Base-by-base conservation (phyloP, 768 basidiomycete genomes). In the Boletus subcaerulescens region DNA sequence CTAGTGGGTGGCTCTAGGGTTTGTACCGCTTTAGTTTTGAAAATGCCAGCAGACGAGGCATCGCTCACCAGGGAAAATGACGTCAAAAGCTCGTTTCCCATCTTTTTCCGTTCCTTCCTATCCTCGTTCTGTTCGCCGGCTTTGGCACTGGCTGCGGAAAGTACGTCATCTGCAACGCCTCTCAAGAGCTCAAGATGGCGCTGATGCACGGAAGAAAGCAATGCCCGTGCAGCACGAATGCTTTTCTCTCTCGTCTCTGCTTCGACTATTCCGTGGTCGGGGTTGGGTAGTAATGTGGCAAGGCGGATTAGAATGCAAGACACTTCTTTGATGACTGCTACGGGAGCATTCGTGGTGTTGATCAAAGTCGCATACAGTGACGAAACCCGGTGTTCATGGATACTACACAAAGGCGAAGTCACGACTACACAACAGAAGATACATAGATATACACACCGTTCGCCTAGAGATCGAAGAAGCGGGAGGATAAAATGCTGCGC, bases 171-270 rank as follows among this genome's bases (percentile, higher is more conserved):
- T 8, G 78, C 75, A 11, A 67, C 70, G 5, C 69, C 64, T 31
- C 76, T 75, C 45, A 91, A 73, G 3, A 80, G 58, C 0, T 71
- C 62, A 0, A 85, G 80, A 61, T 89, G 76, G 18, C 87, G 82
- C 60, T 91, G 91, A 49, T 87, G 80, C 12, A 92, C 67, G 24
- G 74, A 72, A 10, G 78, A 75, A 36, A 93, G 74, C 0, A 90
- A 63, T 12, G 67, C 60, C 4, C 71, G 67, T 29, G 65, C 67
- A 11, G 38, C 56, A 13, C 50, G 47, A 38, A 41, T 24, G 0
- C 17, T 53, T 18, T 62, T 39, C 10, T 57, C 59, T 42, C 44
- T 56, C 12, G 13, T 52, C 29, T 51, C 59, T 9, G n/a, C 17
- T 35, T 57, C 50, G 9, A 26, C 24, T 14, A 38, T 26, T 11